phyloP scores from a whole-genome alignment of 1,284 basidiomycete species.

The Leucoagaricus sp. region DNA sequence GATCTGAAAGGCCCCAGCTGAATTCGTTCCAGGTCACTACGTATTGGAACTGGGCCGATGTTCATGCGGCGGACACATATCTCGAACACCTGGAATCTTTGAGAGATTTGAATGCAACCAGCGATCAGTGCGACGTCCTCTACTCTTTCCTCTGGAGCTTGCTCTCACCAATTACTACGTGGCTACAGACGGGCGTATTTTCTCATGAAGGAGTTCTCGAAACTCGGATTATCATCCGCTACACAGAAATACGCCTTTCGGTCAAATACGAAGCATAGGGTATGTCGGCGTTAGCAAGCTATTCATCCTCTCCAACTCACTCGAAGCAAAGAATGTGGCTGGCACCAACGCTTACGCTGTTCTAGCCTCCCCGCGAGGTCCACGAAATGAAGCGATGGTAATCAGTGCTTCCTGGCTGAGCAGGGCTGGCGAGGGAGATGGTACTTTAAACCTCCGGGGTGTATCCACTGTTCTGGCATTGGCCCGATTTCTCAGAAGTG shows the following conservation, averaged over 20 bases:
- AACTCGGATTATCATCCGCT: conserved; percentile 68
- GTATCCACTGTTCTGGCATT: conserved; percentile 83
- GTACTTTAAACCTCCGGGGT: conserved; percentile 81
- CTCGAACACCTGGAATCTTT: conserved; percentile 69
- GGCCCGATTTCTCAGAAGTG: conserved; percentile 83
- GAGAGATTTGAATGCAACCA: conserved; percentile 63
- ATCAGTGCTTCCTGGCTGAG: conserved; percentile 90
- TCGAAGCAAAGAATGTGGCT: conserved; percentile 27
- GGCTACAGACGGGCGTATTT: conserved; percentile 59
- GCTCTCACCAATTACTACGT: conserved; percentile 12
- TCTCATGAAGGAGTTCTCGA: conserved; percentile 60
- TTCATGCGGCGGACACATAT: conserved; percentile 80
- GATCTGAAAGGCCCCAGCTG: not conserved
- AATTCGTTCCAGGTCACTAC: conserved; percentile 72
- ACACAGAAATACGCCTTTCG: conserved; percentile 69
- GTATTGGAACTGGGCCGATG: conserved; percentile 88
- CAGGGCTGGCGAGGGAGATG: conserved; percentile 53
- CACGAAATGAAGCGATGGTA: conserved; percentile 90
- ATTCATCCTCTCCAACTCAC: not conserved
- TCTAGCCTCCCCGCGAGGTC: conserved; percentile 80
- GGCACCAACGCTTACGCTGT: conserved; percentile 87
- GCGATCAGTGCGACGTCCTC: conserved; percentile 60
- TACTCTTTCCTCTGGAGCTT: conserved; percentile 11
- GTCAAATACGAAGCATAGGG: conserved; percentile 39
- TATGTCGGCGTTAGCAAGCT: conserved; percentile 29